phyloP scores from a whole-genome alignment of 495 filamentous ascomycete genomes.

The Penicillium bovifimosum region DNA sequence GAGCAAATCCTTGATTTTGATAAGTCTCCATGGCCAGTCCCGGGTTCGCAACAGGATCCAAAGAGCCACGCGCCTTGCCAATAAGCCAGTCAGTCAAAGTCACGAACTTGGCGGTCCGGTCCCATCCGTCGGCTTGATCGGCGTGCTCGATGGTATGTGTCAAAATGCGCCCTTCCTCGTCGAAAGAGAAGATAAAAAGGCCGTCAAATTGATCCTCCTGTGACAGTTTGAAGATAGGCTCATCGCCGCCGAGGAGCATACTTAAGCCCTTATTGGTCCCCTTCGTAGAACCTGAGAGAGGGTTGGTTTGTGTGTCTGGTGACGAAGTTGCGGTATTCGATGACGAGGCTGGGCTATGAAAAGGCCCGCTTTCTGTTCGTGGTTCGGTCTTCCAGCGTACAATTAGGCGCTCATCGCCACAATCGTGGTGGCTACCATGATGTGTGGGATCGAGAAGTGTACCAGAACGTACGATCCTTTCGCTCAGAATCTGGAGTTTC shows the following conservation, averaged over 20 bases:
- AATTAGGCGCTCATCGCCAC: constrained; percentile 68
- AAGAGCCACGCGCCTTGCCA: constrained; percentile 50
- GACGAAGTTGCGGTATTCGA: not conserved
- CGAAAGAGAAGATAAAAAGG: constrained; percentile 93
- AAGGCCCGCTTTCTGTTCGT: constrained; percentile 28
- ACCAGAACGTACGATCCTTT: constrained; percentile 67
- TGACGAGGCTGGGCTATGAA: constrained; percentile 8
- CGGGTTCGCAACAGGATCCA: constrained; percentile 37
- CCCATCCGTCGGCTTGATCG: constrained; percentile 70
- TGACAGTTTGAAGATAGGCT: constrained; percentile 66
- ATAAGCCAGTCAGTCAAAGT: constrained; percentile 86
- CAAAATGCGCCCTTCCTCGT: constrained; percentile 75
- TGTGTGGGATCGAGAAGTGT: constrained; percentile 31
- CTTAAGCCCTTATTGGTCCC: constrained; percentile 38
- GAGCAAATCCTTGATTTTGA: constrained; percentile 12
- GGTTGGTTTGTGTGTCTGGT: constrained; percentile 2
- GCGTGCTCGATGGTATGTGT: constrained; percentile 92
- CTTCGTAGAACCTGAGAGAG: constrained; percentile 21
- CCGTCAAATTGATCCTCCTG: constrained; percentile 56
- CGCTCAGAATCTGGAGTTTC: constrained; percentile 75
- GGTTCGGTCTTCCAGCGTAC: constrained; percentile 75
- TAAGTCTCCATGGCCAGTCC: constrained; percentile 30
- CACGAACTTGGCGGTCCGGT: constrained; percentile 65
- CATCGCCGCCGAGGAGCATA: constrained; percentile 51
- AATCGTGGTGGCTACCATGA: constrained; percentile 27